Base-by-base conservation (phyloP, 148 eudicot genomes). In the Fagopyrum tataricum region DNA sequence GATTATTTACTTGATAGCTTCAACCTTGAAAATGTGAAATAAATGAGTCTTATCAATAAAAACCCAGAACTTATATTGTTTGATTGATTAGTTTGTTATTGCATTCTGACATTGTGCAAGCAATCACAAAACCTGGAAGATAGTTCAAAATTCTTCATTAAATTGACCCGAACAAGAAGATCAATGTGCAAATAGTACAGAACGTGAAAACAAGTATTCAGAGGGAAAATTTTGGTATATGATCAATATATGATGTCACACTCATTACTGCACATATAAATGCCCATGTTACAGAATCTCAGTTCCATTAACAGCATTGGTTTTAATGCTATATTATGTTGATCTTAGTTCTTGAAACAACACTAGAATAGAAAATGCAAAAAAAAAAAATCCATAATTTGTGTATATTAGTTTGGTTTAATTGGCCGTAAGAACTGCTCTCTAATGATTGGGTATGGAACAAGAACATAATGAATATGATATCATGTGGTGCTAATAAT, bases 221-320 rank as follows among this genome's bases (percentile, higher is more conserved):
- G 8, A 31, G 42, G 20, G 42, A 1, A 31, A 9, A 14, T 31
- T 62, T 62, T 62, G 41, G 68, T 18, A 11, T n/a, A n/a, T 13
- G 15, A 31, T 42, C 37, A 4, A 1, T 12, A n/a, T n/a, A 31
- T 64, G 69, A 64, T 37, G 69, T 37, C 43, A 64, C 69, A 39
- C 69, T 64, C 20, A 14, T 61, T 61, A 24, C 40, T 61, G 39
- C 15, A 26, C 26, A 26, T 7, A 20, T 55, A 11, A 11, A 31
- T 64, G 69, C 44, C 44, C 44, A 64, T 64, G 42, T 64, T 64
- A 37, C 20, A 64, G 43, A 64, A 64, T 64, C 69, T 64, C 10
- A 37, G 43, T 37, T 14, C 18, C 69, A 1, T 37, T 31, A 5
- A 20, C 5, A 61, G 12, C 5, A 59, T 24, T 26, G 31, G 7